Evolutionary conservation across 495 filamentous ascomycete genomes (phyloP).

Genomic region (Filosporella fistucella): DNA sequence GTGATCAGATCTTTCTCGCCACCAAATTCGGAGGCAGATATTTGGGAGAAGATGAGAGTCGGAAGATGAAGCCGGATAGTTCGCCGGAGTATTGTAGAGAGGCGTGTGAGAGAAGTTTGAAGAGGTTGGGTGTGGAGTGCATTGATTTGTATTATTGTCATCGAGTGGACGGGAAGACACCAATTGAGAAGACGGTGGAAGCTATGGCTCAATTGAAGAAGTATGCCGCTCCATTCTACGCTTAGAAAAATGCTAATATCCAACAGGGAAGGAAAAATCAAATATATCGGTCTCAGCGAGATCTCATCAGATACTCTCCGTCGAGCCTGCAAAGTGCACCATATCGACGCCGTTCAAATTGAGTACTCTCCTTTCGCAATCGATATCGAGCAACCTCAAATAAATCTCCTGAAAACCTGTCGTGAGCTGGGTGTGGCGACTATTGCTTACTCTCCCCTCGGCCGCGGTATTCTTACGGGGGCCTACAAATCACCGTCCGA

Average conservation of each 20-base stretch:
- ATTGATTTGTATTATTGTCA: slow-evolving; percentile 62
- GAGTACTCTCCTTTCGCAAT: slow-evolving; percentile 59
- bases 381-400: slow-evolving; percentile 47
- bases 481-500: slow-evolving; percentile 37
- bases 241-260: neutral
- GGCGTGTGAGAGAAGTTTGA: slow-evolving; percentile 39
- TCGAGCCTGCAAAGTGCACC: slow-evolving; percentile 53
- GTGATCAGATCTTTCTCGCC: slow-evolving; percentile 48
- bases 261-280: slow-evolving; percentile 48
- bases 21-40: slow-evolving; percentile 40
- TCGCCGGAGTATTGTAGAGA: slow-evolving; percentile 27
- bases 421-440: slow-evolving; percentile 59
- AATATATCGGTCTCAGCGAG: slow-evolving; percentile 54
- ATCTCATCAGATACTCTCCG: slow-evolving; percentile 50
- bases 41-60: slow-evolving; percentile 9
- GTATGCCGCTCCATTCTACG: slow-evolving; percentile 3
- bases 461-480: slow-evolving; percentile 29
- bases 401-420: slow-evolving; percentile 45
- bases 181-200: slow-evolving; percentile 56
- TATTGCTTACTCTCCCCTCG: slow-evolving; percentile 59
- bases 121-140: slow-evolving; percentile 38
- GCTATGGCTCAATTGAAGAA: slow-evolving; percentile 36
- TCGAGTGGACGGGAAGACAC: slow-evolving; percentile 42
- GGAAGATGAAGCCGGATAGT: slow-evolving; percentile 19
- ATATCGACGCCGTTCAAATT: slow-evolving; percentile 55